Evolutionary conservation across 2,329 filamentous ascomycete genomes (phyloP).

Genomic region (Monosporascus ibericus): DNA sequence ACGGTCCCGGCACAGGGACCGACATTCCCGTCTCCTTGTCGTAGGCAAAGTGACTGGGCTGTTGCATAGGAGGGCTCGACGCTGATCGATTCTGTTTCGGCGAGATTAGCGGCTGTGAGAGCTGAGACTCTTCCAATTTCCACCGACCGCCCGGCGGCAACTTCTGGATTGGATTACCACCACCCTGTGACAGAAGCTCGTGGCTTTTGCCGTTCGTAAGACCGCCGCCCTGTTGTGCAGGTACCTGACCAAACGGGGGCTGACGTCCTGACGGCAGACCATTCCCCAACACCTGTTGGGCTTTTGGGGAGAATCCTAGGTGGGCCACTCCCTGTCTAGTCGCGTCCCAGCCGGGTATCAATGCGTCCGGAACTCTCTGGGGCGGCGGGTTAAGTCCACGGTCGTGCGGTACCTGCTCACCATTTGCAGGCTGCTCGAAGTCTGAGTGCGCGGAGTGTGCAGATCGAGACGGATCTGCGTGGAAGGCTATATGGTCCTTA

Average conservation of each 20-base stretch:
- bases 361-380: constrained; percentile 9
- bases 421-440: constrained; percentile 5
- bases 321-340: not conserved
- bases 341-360: not conserved
- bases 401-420: constrained; percentile 7
- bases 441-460: constrained; percentile 8
- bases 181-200: constrained; percentile 18
- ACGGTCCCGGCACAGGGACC: constrained; percentile 6
- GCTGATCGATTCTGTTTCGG: constrained; percentile 30
- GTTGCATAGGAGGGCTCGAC: constrained; percentile 24
- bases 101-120: constrained; percentile 42
- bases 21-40: constrained; percentile 45
- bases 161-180: constrained; percentile 32
- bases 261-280: constrained; percentile 14
- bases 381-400: constrained; percentile 5
- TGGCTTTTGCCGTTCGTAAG: constrained; percentile 16
- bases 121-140: constrained; percentile 49
- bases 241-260: constrained; percentile 15
- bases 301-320: constrained; percentile 2
- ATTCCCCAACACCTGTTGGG: constrained; percentile 13
- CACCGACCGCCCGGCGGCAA: constrained; percentile 40
- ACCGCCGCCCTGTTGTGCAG: constrained; percentile 7
- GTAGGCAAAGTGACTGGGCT: constrained; percentile 31
- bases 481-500: constrained; percentile 3
- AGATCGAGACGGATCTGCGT: constrained; percentile 17